Evolutionary conservation across 305 asterid genomes (phyloP), one percentile per base, ranked within the genome.

Genomic region (Vinca major): DNA sequence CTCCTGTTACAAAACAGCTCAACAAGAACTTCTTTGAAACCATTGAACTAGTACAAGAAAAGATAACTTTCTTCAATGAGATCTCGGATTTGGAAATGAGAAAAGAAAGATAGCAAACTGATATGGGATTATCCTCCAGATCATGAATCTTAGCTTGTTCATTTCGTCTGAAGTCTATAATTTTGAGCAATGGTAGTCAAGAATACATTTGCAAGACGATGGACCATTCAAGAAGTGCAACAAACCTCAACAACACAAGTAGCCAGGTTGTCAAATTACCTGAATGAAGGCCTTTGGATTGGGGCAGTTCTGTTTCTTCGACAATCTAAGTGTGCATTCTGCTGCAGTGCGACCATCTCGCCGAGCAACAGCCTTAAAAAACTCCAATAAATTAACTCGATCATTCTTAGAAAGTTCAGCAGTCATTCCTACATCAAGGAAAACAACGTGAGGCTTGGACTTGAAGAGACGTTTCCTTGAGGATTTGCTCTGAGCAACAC

Each of bases 351-450:
- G 77, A 39, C 99, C 99, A 82, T 93, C 99, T 76, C 99, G 82
- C 60, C 81, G 75, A 71, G 99, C 97, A 71, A 93, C 92, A 66
- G 99, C 89, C 81, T 79, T 93, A 62, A 93, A 90, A 73, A 93
- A 89, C 71, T 85, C 97, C 55, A 93, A 71, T 63, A 90, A 81
- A 81, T 93, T 93, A 66, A 73, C 57, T 74, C 82, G 81, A 69
- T 93, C 97, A 66, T 67, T 85, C 68, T 82, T 87, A 63, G 97
- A 85, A 62, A 93, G 96, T 77, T 93, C 99, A 11, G 99, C 99
- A 70, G 99, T 90, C 99, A 93, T 93, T 79, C 99, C 99, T n/a
- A 89, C 99, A 67, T 93, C 99, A 68, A 93, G 80, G 86, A 93
- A 93, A 47, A 93, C 77, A 62, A 93, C 83, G 77, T 90, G 99